These are phyloP conservation scores for Termitomyces sp. DNA, from an alignment of 768 basidiomycete genomes.

Conservation along the genomic window DNA sequence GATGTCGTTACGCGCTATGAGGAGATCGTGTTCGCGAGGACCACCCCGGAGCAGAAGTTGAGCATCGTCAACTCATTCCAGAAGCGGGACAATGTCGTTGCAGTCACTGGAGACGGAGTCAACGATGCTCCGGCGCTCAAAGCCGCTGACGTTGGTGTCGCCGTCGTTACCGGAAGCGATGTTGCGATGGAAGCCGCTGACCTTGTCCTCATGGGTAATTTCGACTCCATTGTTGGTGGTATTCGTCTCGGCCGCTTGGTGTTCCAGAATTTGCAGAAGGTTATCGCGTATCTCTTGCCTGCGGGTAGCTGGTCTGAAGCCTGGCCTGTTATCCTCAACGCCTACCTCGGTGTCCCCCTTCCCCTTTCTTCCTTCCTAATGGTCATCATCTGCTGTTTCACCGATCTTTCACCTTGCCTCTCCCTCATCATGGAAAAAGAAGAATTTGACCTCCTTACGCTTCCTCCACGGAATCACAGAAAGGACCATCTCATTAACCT, in stretches of 20 bases:
- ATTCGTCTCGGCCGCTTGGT: background rate
- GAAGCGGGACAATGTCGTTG: background rate
- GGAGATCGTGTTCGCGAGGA: slow-evolving; percentile 47
- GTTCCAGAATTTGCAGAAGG: background rate
- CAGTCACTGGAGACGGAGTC: background rate
- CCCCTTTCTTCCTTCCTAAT: background rate
- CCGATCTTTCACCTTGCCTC: background rate
- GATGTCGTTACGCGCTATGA: slow-evolving; percentile 29
- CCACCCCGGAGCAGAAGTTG: slow-evolving; percentile 48
- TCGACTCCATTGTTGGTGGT: background rate
- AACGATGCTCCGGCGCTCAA: background rate
- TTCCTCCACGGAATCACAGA: background rate
- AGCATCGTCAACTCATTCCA: background rate
- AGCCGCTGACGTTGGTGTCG: background rate
- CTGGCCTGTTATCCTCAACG: background rate
- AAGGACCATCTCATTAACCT: background rate
- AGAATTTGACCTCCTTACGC: background rate
- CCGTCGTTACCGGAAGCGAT: background rate
- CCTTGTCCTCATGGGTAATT: background rate
- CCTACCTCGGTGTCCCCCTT: background rate
- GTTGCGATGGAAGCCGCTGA: background rate
- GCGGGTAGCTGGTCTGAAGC: background rate
- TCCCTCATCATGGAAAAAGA: background rate
- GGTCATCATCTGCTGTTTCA: background rate
- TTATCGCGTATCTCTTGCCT: background rate